A percentile compares a stretch with the other conserved stretches of the same genome.
Conservation (phyloP, 306 rosid species). For the Prunus campanulata region DNA sequence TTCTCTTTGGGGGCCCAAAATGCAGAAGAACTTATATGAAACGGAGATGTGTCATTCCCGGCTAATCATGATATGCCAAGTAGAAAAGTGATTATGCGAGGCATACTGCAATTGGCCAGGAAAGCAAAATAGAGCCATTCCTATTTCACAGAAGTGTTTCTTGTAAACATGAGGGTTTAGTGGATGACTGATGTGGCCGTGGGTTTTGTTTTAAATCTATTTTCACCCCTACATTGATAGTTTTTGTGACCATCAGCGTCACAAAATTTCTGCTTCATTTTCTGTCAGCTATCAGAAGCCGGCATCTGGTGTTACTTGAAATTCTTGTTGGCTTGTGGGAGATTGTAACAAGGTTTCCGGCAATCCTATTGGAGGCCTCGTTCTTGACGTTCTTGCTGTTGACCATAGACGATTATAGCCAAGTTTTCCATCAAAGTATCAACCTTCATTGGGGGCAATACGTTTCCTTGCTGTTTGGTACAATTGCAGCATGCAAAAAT, state of each 20-base stretch:
- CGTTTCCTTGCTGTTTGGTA: background rate
- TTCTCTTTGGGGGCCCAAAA: background rate
- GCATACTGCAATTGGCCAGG: accelerated
- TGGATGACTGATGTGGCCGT: background rate
- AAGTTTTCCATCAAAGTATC: background rate
- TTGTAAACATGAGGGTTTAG: background rate
- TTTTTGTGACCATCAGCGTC: background rate
- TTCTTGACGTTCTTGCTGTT: background rate
- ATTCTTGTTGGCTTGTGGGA: background rate
- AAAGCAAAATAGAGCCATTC: too few relatives aligned
- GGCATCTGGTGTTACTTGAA: background rate
- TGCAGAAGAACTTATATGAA: too few relatives aligned
- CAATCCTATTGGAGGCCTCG: background rate
- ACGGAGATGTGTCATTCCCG: too few relatives aligned
- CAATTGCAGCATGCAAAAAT: background rate
- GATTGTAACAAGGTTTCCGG: background rate
- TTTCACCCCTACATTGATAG: background rate
- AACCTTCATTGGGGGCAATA: background rate
- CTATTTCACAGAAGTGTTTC: too few relatives aligned
- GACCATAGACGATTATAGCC: background rate
- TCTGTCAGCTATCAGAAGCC: background rate
- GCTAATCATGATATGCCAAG: background rate
- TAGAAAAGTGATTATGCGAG: background rate
- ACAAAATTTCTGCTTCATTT: too few relatives aligned
- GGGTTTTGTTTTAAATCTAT: background rate